Evolutionary conservation across 768 basidiomycete genomes (phyloP).

Genomic region (Trichaptum fuscoviolaceum): DNA sequence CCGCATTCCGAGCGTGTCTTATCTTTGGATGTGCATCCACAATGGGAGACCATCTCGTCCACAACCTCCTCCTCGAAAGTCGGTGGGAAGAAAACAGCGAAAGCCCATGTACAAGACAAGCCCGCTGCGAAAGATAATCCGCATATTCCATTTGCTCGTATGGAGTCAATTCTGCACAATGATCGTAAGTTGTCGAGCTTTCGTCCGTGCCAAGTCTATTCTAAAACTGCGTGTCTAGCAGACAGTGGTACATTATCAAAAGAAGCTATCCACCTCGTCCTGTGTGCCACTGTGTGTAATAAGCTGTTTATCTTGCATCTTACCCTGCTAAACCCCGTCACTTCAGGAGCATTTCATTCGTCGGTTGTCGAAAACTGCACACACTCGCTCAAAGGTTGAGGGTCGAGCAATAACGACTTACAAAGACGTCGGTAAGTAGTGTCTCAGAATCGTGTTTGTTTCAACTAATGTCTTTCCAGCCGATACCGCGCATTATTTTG

Average conservation of each 20-base stretch:
- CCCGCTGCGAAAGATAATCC: slow-evolving; percentile 5
- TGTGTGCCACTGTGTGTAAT: slow-evolving; percentile 62
- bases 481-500: slow-evolving; percentile 51
- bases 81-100: slow-evolving; percentile 23
- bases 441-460: slow-evolving; percentile 13
- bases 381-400: slow-evolving; percentile 56
- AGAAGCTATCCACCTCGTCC: slow-evolving; percentile 68
- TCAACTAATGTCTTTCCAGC: slow-evolving; percentile 31
- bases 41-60: slow-evolving; percentile 9
- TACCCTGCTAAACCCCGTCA: neutral
- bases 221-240: slow-evolving; percentile 28
- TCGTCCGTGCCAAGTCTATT: neutral
- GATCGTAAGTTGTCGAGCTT: neutral
- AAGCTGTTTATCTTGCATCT: slow-evolving; percentile 15
- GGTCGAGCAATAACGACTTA: slow-evolving; percentile 59
- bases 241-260: slow-evolving; percentile 63
- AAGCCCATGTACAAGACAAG: slow-evolving; percentile 10
- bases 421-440: slow-evolving; percentile 64
- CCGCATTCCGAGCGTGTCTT: slow-evolving; percentile 6
- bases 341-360: slow-evolving; percentile 82
- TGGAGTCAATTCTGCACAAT: neutral
- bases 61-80: slow-evolving; percentile 15
- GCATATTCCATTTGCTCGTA: neutral
- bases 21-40: neutral
- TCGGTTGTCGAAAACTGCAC: slow-evolving; percentile 63